Evolutionary conservation across 1,284 basidiomycete genomes (phyloP), one percentile per base, ranked within the genome.

Genomic region (Ceratobasidium sp.): DNA sequence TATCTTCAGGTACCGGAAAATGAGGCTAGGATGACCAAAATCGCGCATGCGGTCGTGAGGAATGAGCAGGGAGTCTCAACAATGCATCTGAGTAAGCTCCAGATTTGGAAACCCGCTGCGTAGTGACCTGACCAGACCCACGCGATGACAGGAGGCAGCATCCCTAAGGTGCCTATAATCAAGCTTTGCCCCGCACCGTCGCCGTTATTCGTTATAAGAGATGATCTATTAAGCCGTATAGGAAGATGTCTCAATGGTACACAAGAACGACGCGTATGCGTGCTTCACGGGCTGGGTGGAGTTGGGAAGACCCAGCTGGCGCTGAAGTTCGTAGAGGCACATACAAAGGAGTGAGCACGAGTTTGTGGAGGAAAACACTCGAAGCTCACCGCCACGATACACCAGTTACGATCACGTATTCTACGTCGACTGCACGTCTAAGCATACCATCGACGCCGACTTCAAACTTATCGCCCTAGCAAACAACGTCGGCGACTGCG

Each of bases 371-470:
- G 17, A 12, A 23, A 4, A 3, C 13, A 23, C 13, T 9, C 9
- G 23, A 33, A 12, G 17, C 12, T 33, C 3, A 59, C 17, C 13
- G n/a, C 28, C 50, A 33, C 23, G 1, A 20, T 66, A 10, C 15
- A 12, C 7, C 20, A 67, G 65, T 3, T 67, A 44, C 17, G 5
- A 52, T 4, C 17, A 52, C 28, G 26, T 67, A 26, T 52, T 67
- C 23, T 67, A 50, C 23, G 33, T 67, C 9, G 65, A 67, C 28
- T 40, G 44, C 12, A 67, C 65, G 20, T 50, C 65, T 17, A 40
- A 33, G 17, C 48, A n/a, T 15, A 67, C 46, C 2, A 50, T 67
- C 4, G 15, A 48, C 7, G 15, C 65, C 1, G 46, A 20, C 23
- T 12, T 67, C 2, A 20, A 12, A 3, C 6, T 1, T 10, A 33